Evolutionary conservation across 345 rosid genomes (phyloP), one percentile per base, ranked within the genome.

Genomic region (Carallia pectinifolia): DNA sequence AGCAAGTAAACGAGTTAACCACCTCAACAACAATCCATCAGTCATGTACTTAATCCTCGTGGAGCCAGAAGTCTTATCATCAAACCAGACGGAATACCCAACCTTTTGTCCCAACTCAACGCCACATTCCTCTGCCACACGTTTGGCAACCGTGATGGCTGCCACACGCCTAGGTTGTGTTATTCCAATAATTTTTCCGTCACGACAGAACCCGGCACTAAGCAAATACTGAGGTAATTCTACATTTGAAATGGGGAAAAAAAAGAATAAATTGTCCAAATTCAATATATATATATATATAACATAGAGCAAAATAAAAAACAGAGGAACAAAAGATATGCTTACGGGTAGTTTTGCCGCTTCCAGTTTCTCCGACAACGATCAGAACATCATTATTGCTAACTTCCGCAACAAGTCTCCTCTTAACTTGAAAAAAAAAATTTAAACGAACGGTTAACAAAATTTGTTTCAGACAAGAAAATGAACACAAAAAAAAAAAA

Each of bases 121-220:
- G 58, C 86, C 83, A 63, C 86, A 94, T 86, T 94, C 97, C 70
- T 89, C 96, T 0, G 97, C 94, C 54, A 94, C 96, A 39, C 97
- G 81, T 73, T 86, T 87, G 12, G 98, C 94, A 37, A 90, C 93
- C 3, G 96, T 88, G 71, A 94, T 82, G 73, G 96, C 98, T 1
- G 98, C 98, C 62, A 94, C 93, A 65, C 96, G 93, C 80, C 97
- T 85, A 2, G 98, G 97, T 37, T 94, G 98, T 2, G 98, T 91
- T 64, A 91, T 63, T 75, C 96, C 96, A 73, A 91, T 64, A 68
- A 80, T 72, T 82, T 87, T 90, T 54, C 95, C 96, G 66, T 85
- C 86, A 1, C 78, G 81, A 69, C 95, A 88, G 78, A 91, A 89
- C 50, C 96, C 98, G 70, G 90, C 88, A 68, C 76, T 76, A 61